Percentiles rank a stretch among this genome's conserved stretches.
Evolutionary conservation across 2,329 filamentous ascomycete species (phyloP).

Genomic region (Beauveria scarabaeidicola): DNA sequence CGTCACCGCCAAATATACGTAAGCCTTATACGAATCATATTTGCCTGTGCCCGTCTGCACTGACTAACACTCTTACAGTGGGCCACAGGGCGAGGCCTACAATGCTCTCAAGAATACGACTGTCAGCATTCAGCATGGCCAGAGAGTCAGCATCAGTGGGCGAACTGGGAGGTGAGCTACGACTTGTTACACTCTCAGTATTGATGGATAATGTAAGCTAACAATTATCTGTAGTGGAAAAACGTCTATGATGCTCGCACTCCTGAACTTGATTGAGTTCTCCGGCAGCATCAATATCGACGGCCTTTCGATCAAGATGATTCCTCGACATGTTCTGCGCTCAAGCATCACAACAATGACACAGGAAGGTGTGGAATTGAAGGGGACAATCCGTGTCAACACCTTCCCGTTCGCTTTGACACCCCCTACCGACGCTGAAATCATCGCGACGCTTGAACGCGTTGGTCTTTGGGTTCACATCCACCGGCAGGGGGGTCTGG

Average conservation of each 20-base stretch:
- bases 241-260: neutral
- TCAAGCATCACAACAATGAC: slow-evolving; percentile 33
- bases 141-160: slow-evolving; percentile 17
- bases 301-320: slow-evolving; percentile 27
- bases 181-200: too few relatives aligned
- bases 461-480: slow-evolving; percentile 12
- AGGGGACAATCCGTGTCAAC: slow-evolving; percentile 34
- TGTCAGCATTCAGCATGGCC: slow-evolving; percentile 13
- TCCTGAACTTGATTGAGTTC: slow-evolving; percentile 1
- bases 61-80: neutral
- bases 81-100: neutral
- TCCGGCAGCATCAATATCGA: slow-evolving; percentile 31
- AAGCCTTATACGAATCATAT: too few relatives aligned
- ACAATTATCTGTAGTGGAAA: neutral
- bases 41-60: too few relatives aligned
- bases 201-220: too few relatives aligned
- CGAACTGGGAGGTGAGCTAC: slow-evolving; percentile 14
- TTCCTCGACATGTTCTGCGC: slow-evolving; percentile 33
- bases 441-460: neutral
- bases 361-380: slow-evolving; percentile 36
- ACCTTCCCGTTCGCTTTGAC: slow-evolving; percentile 14
- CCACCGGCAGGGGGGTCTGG: slow-evolving; percentile 9
- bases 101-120: slow-evolving; percentile 11
- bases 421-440: neutral
- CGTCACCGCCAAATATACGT: slow-evolving; percentile 6